Evolutionary conservation across 495 filamentous ascomycete species (phyloP), one percentile per base, ranked within the genome.

Genomic region (Lichina pygmaea): DNA sequence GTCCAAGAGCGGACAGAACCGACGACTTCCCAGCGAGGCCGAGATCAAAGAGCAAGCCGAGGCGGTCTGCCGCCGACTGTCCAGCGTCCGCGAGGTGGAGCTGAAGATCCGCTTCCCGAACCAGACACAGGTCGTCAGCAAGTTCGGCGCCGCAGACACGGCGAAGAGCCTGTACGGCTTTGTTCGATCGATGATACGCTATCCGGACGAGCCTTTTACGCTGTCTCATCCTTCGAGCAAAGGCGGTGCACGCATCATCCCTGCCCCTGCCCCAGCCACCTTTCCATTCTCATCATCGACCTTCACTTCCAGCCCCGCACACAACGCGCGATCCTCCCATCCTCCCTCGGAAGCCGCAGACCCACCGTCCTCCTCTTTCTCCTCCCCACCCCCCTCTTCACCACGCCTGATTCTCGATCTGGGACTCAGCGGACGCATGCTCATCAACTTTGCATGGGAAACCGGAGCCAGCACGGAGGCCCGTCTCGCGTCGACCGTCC

Each of bases 21-120:
- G 69, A 50, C 76, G 78, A 12, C 66, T 84, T 7, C 66, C 66
- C 5, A 80, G 76, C 7, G 77, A 84, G 50, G 66, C 63, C 15
- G 78, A 84, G 52, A 59, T 76, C 43, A 72, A 68, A 33, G 66
- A 65, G 34, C 66, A 65, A 42, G 73, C 68, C 39, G 60, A 61
- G 0, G 72, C 59, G 13, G 71, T 75, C 34, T 68, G 70, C 32
- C 71, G 75, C 34, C 68, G 60, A 44, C 65, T 78, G 10, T 72
- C 74, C 33, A 66, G 66, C 15, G 63, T 85, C 46, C 75, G 68
- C 34, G 64, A 70, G 40, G 73, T 93, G 38, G 64, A 72, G 38
- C 68, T 97, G 46, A 84, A 79, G 49, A 64, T 95, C 45, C 78
- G 86, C 17, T 84, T 93, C 50, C 86, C 89, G 1, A 85, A 94